Evolutionary conservation across 2,329 filamentous ascomycete genomes (phyloP).

Genomic region (Ceratocystis alfenasii): DNA sequence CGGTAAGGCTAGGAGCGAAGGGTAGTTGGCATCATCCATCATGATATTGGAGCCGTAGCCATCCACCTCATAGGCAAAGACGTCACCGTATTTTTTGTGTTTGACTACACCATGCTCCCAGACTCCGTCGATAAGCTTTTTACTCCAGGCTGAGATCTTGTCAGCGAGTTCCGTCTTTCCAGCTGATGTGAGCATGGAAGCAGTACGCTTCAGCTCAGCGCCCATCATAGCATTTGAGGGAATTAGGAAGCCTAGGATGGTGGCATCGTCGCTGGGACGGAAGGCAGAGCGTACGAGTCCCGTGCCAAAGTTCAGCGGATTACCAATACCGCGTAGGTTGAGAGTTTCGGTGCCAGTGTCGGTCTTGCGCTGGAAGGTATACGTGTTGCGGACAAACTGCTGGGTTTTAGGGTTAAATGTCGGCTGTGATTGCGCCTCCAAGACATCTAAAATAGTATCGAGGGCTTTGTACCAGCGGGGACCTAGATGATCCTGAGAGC

Average conservation of each 20-base stretch:
- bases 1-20: constrained; percentile 66
- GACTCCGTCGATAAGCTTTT: constrained; percentile 60
- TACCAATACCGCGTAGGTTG: constrained; percentile 70
- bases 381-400: constrained; percentile 57
- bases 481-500: constrained; percentile 66
- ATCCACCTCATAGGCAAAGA: constrained; percentile 82
- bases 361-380: constrained; percentile 77
- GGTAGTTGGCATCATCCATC: constrained; percentile 86
- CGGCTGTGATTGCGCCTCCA: constrained; percentile 65
- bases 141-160: constrained; percentile 45
- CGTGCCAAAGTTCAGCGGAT: constrained; percentile 73
- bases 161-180: constrained; percentile 44
- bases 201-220: constrained; percentile 67
- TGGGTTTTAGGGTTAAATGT: constrained; percentile 65
- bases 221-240: constrained; percentile 95
- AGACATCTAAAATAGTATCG: constrained; percentile 57
- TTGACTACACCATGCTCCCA: constrained; percentile 72
- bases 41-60: constrained; percentile 71
- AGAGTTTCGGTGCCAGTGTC: constrained; percentile 82
- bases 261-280: constrained; percentile 87
- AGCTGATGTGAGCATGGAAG: constrained; percentile 52
- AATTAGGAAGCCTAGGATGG: constrained; percentile 87
- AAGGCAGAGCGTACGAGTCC: constrained; percentile 85
- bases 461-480: constrained; percentile 68
- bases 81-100: constrained; percentile 61